These are phyloP conservation scores for Cadophora luteo-olivacea DNA, from an alignment of 2,329 filamentous ascomycete species.

Conservation along the genomic window DNA sequence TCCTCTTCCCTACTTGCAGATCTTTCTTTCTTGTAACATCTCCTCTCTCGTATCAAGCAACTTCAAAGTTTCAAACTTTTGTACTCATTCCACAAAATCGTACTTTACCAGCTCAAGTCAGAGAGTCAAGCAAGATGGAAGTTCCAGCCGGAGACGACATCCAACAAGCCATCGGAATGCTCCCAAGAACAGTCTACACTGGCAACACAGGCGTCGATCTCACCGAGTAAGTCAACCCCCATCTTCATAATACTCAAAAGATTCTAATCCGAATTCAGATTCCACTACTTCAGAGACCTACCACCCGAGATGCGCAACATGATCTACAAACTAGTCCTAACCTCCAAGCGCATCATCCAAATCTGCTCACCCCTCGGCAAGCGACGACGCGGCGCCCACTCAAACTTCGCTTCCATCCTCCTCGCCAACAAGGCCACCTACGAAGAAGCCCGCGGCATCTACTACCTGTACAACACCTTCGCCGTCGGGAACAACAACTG, in stretches of 20 bases:
- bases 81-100: neutral
- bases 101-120: neutral
- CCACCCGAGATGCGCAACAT: conserved; percentile 2
- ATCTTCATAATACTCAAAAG: neutral
- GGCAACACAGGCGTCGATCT: neutral
- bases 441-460: neutral
- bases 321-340: conserved; percentile 2
- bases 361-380: neutral
- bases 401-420: neutral
- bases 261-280: neutral
- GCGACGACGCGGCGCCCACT: neutral
- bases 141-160: neutral
- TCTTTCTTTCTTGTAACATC: neutral
- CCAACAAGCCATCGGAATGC: neutral
- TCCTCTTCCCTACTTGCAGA: neutral
- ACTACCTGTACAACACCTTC: conserved; percentile 4
- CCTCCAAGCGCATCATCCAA: neutral
- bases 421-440: neutral
- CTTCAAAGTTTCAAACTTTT: neutral
- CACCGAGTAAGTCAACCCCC: neutral
- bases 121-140: neutral
- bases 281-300: neutral
- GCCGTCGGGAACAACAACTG: conserved; percentile 3
- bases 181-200: neutral
- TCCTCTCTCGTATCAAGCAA: neutral